These are phyloP conservation scores for Acanthamoeba healyi DNA, from an alignment of 208 protist species.

Conservation along the genomic window DNA sequence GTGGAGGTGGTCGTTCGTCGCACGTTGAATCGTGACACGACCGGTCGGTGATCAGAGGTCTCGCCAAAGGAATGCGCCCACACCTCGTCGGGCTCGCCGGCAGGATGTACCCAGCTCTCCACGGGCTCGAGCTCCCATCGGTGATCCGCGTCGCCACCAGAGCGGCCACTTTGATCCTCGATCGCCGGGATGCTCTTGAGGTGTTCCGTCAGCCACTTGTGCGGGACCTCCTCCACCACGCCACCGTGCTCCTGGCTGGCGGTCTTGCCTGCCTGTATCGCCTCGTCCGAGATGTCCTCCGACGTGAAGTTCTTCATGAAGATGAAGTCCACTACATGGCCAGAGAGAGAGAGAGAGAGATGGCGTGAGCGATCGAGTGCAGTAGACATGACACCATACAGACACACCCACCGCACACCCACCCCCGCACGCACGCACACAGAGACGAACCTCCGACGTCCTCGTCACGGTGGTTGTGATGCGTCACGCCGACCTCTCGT, in stretches of 20 bases:
- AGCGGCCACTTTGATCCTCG: not conserved
- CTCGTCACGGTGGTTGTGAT: constrained; percentile 61
- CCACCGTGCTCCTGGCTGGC: not conserved
- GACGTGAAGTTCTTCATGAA: constrained; percentile 52
- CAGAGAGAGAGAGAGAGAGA: not conserved
- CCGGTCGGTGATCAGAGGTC: constrained; percentile 55
- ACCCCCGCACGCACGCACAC: no score
- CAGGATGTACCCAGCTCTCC: constrained; percentile 24
- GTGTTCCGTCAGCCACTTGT: not conserved
- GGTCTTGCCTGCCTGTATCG: not conserved
- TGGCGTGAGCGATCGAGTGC: not conserved
- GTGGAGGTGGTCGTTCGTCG: no score
- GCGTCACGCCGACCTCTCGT: constrained; percentile 34
- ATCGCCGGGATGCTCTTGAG: not conserved
- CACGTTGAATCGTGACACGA: constrained; percentile 4
- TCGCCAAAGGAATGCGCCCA: not conserved
- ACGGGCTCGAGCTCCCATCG: not conserved
- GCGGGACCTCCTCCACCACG: not conserved
- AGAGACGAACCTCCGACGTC: constrained; percentile 31
- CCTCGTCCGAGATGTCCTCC: not conserved
- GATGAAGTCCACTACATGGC: constrained; percentile 42
- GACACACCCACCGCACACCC: no score
- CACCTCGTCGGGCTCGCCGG: not conserved
- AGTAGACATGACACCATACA: no score
- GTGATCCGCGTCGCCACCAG: not conserved